Evolutionary conservation across 352 stramenopile species (phyloP), one percentile per base, ranked within the genome.

Genomic region (Phytophthora pluvialis): DNA sequence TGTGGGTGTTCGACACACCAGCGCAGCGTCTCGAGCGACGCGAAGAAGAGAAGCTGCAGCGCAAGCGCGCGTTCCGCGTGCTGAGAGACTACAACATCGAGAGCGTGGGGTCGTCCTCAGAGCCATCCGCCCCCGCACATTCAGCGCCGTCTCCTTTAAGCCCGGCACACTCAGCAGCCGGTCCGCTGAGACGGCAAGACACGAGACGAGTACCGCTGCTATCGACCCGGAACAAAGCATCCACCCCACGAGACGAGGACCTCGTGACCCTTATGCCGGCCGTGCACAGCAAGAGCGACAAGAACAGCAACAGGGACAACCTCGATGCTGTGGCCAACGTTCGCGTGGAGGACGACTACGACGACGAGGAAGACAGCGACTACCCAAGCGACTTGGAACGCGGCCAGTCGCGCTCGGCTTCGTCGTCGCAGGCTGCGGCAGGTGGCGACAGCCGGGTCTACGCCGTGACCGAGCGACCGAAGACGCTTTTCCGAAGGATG

Each of bases 1-100:
- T 84, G 73, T 76, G 73, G 69, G 52, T 86, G 7, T 82, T 77
- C 25, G 68, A 77, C 33, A 83, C 76, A 3, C 76, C 81, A 4
- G 70, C 56, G 18, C 64, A 90, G 58, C 81, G 79, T 26, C 68
- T 87, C 4, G 69, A 73, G 31, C 76, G 72, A 6, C 73, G 74
- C 9, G 80, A 89, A 53, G 55, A 73, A 49, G 81, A 90, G 53
- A 81, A 73, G 45, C 39, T 78, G 64, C 70, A 70, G 31, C 79
- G 81, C 12, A 80, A 75, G 51, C 70, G 65, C 0, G 72, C 68
- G 7, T 90, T 90, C 73, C 68, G 67, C 15, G 77, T 88, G 40
- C 54, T 90, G 9, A 63, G 72, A 42, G 57, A 81, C 53, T 88
- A 86, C 44, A 67, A 78, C 38, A 78, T 81, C 44, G 56, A 80